A percentile compares a stretch with the other conserved stretches of the same genome.
Evolutionary conservation across 1,284 basidiomycete genomes (phyloP).

Genomic region (Leccinum solheimii): DNA sequence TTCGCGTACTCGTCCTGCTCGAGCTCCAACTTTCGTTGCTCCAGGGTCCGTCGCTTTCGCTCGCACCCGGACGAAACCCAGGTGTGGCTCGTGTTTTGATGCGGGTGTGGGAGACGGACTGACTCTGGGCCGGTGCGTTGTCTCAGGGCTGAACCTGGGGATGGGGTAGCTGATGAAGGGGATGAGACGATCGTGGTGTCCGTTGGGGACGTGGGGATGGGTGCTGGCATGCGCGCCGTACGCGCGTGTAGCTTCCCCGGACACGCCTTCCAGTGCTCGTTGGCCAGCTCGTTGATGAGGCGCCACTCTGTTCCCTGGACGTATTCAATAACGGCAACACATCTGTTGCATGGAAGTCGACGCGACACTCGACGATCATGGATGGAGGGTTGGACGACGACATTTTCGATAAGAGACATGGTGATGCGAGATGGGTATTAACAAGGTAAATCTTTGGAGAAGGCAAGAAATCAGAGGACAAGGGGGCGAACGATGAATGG

Average conservation of each 20-base stretch:
- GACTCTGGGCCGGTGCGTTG: constrained; percentile 7
- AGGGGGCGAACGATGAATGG: constrained; percentile 1
- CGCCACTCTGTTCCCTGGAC: constrained; percentile 27
- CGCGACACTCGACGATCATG: constrained; percentile 16
- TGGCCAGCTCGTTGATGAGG: constrained; percentile 29
- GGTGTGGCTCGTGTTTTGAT: background rate
- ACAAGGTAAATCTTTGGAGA: constrained; percentile 15
- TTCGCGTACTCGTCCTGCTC: constrained; percentile 32
- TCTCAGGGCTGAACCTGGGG: constrained; percentile 1
- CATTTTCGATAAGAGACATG: constrained; percentile 23
- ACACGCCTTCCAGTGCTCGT: constrained; percentile 32
- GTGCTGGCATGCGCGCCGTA: constrained; percentile 9
- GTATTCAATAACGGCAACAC: constrained; percentile 28
- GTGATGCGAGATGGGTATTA: constrained; percentile 3
- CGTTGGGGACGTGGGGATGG: constrained; percentile 13
- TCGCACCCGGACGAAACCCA: constrained; percentile 26
- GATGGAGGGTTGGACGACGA: constrained; percentile 4
- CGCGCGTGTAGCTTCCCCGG: constrained; percentile 24
- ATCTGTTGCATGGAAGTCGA: constrained; percentile 31
- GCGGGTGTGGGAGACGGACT: background rate
- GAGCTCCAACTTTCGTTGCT: constrained; percentile 30
- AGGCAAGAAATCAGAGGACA: background rate
- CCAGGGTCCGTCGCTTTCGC: constrained; percentile 32
- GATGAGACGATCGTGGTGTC: constrained; percentile 12
- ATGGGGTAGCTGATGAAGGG: constrained; percentile 1